These are phyloP conservation scores for Papiliotrema terrestris DNA, from an alignment of 1,284 basidiomycete genomes.

Conservation along the genomic window DNA sequence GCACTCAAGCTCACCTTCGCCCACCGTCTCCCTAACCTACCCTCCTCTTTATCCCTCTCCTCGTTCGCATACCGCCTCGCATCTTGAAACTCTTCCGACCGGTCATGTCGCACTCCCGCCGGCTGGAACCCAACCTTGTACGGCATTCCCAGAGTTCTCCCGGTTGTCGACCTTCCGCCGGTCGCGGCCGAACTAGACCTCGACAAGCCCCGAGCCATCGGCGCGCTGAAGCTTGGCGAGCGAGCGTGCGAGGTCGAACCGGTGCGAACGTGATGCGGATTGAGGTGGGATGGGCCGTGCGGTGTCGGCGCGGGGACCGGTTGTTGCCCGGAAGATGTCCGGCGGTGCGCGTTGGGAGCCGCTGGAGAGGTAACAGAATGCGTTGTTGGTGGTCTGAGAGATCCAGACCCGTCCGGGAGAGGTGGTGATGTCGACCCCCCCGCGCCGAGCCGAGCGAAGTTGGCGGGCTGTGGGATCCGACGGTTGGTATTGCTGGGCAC, in stretches of 20 bases:
- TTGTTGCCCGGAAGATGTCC: constrained; percentile 3
- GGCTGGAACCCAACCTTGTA: constrained; percentile 81
- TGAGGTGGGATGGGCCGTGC: constrained; percentile 23
- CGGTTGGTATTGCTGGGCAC: constrained; percentile 6
- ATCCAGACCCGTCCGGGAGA: constrained; percentile 6
- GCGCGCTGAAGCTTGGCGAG: constrained; percentile 11
- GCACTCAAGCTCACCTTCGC: constrained; percentile 59
- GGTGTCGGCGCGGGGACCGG: background rate
- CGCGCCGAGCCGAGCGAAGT: constrained; percentile 24
- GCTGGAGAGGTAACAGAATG: constrained; percentile 5
- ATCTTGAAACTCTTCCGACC: constrained; percentile 73
- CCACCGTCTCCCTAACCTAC: constrained; percentile 72
- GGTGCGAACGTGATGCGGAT: constrained; percentile 11
- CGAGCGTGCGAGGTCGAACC: constrained; percentile 10
- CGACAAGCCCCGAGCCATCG: constrained; percentile 11
- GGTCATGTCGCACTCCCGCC: constrained; percentile 63
- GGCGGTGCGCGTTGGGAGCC: constrained; percentile 1
- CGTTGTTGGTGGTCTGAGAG: constrained; percentile 10
- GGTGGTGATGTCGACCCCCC: constrained; percentile 5
- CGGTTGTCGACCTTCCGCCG: constrained; percentile 7
- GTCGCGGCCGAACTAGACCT: constrained; percentile 24
- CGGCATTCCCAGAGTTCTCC: constrained; percentile 46
- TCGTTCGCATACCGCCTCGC: constrained; percentile 58
- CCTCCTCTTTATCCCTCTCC: constrained; percentile 68
- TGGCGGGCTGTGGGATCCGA: constrained; percentile 31